phyloP scores from a whole-genome alignment of 345 rosid genomes.

The Psidium friedrichsthalianum region DNA sequence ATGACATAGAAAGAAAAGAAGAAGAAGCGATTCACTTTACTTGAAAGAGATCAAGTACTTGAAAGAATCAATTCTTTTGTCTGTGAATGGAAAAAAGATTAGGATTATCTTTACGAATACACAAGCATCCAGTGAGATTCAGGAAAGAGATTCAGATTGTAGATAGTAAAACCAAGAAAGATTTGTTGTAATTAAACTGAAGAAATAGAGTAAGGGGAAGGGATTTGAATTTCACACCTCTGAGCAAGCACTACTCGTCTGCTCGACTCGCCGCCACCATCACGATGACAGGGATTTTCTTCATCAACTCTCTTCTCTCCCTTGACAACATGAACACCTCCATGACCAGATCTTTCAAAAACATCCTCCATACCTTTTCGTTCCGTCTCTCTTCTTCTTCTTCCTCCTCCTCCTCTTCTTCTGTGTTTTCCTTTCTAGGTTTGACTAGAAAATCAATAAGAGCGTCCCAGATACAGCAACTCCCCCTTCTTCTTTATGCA shows the following conservation, averaged over 20 bases:
- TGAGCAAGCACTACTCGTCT: constrained; percentile 16
- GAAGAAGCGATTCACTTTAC: neutral
- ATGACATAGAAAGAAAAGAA: neutral
- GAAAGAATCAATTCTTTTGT: neutral
- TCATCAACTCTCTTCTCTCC: constrained; percentile 20
- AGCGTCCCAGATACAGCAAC: constrained; percentile 1
- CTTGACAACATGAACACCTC: neutral
- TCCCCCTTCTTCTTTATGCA: neutral
- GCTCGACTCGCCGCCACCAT: constrained; percentile 12
- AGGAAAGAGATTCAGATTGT: neutral
- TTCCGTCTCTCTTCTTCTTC: neutral
- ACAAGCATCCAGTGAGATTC: neutral
- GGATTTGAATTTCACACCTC: neutral
- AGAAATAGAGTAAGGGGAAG: neutral
- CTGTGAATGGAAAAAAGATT: neutral
- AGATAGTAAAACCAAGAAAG: neutral
- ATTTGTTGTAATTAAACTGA: neutral
- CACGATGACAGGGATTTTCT: neutral
- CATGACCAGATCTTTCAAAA: constrained; percentile 7
- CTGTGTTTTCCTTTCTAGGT: neutral
- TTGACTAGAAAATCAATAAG: neutral
- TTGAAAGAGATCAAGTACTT: neutral
- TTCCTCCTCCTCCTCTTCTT: neutral
- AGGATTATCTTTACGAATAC: neutral
- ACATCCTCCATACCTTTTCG: constrained; percentile 2